Base-by-base conservation (phyloP, 768 basidiomycete genomes). In the Royoungia palumana region DNA sequence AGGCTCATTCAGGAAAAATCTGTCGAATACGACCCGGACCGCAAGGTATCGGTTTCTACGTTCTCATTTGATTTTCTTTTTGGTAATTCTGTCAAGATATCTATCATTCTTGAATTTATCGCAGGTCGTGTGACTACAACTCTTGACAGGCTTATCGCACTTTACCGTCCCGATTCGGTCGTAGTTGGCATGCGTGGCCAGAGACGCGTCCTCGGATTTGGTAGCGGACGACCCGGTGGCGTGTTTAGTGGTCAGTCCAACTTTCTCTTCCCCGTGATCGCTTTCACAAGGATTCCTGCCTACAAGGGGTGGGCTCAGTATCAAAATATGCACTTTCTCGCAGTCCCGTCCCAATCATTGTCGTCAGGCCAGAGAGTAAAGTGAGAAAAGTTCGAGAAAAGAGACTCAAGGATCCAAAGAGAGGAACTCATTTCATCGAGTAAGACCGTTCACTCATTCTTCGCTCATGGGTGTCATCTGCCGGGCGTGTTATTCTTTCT, bases 271-370 rank as follows among this genome's bases (percentile, higher is more conserved):
- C 7, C 1, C 8, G 28, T 14, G 14, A 6, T 17, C 19, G 7
- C 34, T 12, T 19, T 47, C n/a, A 53, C 43, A 34, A 41, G 11
- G 24, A 34, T 25, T 7, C 10, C n/a, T 74, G 17, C 80, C 41
- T 72, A 73, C 69, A 74, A 41, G 81, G 73, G 12, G 78, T 87
- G 57, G 86, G 85, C 12, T 81, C 80, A 20, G 81, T 87, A 7
- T 60, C 42, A 51, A 87, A 83, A 56, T 88, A 90, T 63, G 91
- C 89, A 53, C 80, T 96, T 36, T 86, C 88, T 16, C 93, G 90
- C 62, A 94, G 92, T 1, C 93, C 95, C 2, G 92, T 99, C 0
- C 95, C 95, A 2, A 89, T 96, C 57, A 93, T 98, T 53, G 95
- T 98, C 44, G 94, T 98, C 35, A 79, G 92, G 4, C 91, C 93